These are phyloP conservation scores for Russula vinacea DNA, from an alignment of 768 basidiomycete genomes.

Conservation along the genomic window DNA sequence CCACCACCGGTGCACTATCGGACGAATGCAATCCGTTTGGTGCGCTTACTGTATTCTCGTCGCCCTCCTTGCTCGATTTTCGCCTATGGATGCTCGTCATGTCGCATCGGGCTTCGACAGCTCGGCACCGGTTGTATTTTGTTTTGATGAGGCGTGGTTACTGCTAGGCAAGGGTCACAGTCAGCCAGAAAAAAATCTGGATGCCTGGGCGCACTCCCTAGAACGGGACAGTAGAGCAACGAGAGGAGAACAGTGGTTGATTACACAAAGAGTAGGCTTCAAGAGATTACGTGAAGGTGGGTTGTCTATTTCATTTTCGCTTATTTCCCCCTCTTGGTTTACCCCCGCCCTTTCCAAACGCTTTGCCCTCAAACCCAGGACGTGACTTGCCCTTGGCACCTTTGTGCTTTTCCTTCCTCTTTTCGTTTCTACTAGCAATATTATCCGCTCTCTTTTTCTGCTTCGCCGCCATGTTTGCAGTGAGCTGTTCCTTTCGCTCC, in stretches of 20 bases:
- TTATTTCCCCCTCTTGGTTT: slow-evolving; percentile 28
- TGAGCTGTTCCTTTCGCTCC: slow-evolving; percentile 77
- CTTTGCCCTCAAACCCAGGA: slow-evolving; percentile 86
- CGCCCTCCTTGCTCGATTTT: slow-evolving; percentile 41
- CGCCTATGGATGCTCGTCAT: slow-evolving; percentile 37
- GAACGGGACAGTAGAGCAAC: background rate
- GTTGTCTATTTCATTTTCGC: background rate
- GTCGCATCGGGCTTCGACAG: background rate
- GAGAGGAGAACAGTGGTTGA: background rate
- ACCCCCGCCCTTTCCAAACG: slow-evolving; percentile 56
- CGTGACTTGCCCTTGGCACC: slow-evolving; percentile 56
- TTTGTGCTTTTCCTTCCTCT: slow-evolving; percentile 59
- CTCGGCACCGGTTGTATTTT: background rate
- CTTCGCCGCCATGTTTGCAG: slow-evolving; percentile 72
- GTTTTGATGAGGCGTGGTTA: background rate
- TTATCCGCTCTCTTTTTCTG: slow-evolving; percentile 92
- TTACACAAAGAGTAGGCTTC: background rate
- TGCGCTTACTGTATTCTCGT: slow-evolving; percentile 31
- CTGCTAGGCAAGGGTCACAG: background rate
- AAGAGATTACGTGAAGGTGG: slow-evolving; percentile 11
- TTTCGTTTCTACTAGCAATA: slow-evolving; percentile 80
- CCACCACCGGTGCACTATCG: slow-evolving; percentile 1
- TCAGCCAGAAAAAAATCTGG: background rate
- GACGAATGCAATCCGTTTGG: slow-evolving; percentile 25
- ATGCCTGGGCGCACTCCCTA: background rate